phyloP scores from a whole-genome alignment of 148 eudicot species.

The Cornus kousa region DNA sequence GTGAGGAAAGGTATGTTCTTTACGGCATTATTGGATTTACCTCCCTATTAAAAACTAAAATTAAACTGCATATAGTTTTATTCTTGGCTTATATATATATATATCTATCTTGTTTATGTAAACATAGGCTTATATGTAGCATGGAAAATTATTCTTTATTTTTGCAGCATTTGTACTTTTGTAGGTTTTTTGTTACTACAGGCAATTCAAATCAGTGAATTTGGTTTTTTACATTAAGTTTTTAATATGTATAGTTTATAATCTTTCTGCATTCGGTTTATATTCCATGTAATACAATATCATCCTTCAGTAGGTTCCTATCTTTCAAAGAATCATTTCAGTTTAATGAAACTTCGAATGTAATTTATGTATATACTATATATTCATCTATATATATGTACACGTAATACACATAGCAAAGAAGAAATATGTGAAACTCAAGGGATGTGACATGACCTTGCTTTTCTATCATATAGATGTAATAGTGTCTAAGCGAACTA shows the following conservation, averaged over 20 bases:
- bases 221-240: neutral
- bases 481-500: neutral
- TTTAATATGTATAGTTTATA: too few species aligned
- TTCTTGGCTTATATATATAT: neutral
- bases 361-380: neutral
- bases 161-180: neutral
- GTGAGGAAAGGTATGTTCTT: constrained; percentile 62
- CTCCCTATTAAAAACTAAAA: neutral
- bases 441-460: neutral
- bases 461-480: neutral
- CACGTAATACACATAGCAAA: neutral
- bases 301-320: neutral
- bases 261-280: too few species aligned
- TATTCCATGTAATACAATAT: neutral
- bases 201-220: too few species aligned
- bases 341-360: neutral
- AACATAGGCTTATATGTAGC: too few species aligned
- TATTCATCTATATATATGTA: neutral
- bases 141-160: neutral
- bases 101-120: neutral
- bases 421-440: neutral
- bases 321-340: neutral
- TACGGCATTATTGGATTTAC: neutral
- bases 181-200: neutral
- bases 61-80: too few species aligned